Conservation (phyloP, 2,329 filamentous ascomycete species). For the Magnaporthiopsis incrustans region DNA sequence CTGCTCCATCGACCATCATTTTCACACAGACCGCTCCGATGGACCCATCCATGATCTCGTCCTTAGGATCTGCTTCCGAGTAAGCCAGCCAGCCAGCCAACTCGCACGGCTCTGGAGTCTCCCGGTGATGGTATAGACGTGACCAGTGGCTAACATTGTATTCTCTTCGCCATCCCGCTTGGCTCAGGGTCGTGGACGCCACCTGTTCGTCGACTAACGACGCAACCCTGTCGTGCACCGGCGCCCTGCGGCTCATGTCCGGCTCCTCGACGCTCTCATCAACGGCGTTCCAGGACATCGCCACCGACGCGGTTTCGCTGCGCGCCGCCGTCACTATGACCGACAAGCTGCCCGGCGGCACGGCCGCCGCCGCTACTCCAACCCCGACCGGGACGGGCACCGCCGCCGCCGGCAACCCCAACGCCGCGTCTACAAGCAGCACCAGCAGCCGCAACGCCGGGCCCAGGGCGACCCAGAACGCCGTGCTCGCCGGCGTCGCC, state of each 20-base stretch:
- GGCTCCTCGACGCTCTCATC: conserved; percentile 15
- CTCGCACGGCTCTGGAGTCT: no score
- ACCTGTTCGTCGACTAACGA: background rate
- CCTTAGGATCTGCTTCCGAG: background rate
- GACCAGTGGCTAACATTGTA: no score
- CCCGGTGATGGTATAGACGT: no score
- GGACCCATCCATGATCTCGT: background rate
- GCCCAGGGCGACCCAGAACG: conserved; percentile 12
- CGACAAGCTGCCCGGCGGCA: background rate
- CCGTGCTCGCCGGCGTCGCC: conserved; percentile 13
- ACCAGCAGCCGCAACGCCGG: conserved; percentile 6
- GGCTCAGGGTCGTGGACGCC: background rate
- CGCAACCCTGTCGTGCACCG: background rate
- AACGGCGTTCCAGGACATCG: conserved; percentile 3
- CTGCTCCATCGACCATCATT: background rate
- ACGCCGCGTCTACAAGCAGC: background rate
- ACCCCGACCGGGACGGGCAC: background rate
- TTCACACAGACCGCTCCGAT: background rate
- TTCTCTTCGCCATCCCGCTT: no score
- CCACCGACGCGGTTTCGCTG: background rate
- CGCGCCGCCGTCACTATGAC: background rate
- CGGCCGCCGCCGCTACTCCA: no score
- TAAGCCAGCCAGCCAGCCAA: background rate
- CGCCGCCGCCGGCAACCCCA: no score
- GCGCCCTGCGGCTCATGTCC: conserved; percentile 13